Conservation (phyloP, 2,329 filamentous ascomycete genomes). For the Eutypella sp. region DNA sequence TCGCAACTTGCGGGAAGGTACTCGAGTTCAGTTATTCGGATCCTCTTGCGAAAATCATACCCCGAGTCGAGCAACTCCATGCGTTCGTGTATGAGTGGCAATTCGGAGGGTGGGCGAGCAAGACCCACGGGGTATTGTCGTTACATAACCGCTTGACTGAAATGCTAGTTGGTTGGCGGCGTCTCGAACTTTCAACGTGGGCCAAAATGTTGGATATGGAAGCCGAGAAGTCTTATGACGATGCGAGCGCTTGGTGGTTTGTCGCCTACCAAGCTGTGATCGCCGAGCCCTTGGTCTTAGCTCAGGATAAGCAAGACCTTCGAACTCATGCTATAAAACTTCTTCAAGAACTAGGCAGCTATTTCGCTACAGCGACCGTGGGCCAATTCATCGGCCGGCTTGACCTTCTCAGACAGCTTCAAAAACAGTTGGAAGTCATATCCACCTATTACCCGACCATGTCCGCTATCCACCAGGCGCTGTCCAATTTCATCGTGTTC, state of each 20-base stretch:
- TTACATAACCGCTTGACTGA: constrained; percentile 76
- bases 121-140: constrained; percentile 62
- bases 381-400: constrained; percentile 77
- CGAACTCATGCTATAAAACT: constrained; percentile 61
- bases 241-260: constrained; percentile 92
- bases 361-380: constrained; percentile 72
- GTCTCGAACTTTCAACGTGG: constrained; percentile 90
- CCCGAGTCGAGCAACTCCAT: constrained; percentile 83
- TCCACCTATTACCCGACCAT: constrained; percentile 54
- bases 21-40: constrained; percentile 73
- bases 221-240: constrained; percentile 65
- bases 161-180: constrained; percentile 81
- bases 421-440: constrained; percentile 61
- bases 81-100: constrained; percentile 90
- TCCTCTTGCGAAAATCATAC: constrained; percentile 80
- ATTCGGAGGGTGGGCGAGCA: constrained; percentile 75
- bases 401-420: constrained; percentile 60
- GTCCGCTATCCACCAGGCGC: constrained; percentile 53
- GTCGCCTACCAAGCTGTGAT: constrained; percentile 88
- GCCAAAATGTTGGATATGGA: constrained; percentile 83
- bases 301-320: constrained; percentile 54
- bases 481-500: constrained; percentile 73
- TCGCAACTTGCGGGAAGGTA: constrained; percentile 68
- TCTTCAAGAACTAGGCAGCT: constrained; percentile 70
- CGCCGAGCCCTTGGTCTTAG: constrained; percentile 64